Evolutionary conservation across 345 rosid species (phyloP).

Genomic region (Turnera subulata): DNA sequence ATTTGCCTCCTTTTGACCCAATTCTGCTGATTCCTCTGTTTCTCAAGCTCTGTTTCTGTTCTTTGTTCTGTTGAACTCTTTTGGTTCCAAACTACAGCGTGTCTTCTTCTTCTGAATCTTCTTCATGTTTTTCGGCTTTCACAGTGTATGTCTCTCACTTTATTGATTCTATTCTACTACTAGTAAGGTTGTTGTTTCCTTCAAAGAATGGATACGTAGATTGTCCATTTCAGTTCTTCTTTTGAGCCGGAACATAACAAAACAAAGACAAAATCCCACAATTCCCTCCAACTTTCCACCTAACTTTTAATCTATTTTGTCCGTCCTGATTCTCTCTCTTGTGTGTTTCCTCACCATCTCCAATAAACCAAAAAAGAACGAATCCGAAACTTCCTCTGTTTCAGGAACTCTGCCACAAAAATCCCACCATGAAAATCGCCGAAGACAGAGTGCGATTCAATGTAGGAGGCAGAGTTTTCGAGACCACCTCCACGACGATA

Average conservation of each 20-base stretch:
- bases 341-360: background rate
- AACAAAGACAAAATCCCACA: slow-evolving; percentile 3
- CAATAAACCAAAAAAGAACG: background rate
- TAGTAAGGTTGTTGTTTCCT: background rate
- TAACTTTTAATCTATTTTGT: background rate
- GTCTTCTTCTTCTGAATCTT: too few relatives aligned
- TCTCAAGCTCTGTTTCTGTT: slow-evolving; percentile 3
- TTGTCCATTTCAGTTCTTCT: too few relatives aligned
- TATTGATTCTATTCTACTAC: background rate
- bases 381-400: background rate
- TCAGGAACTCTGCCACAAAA: background rate
- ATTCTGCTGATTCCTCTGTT: slow-evolving; percentile 12
- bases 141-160: too few relatives aligned
- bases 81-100: background rate
- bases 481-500: slow-evolving; percentile 86
- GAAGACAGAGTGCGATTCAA: slow-evolving; percentile 75
- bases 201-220: too few relatives aligned
- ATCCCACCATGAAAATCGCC: slow-evolving; percentile 53
- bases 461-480: slow-evolving; percentile 87
- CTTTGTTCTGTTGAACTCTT: background rate
- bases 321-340: slow-evolving; percentile 6
- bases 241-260: too few relatives aligned
- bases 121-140: too few relatives aligned
- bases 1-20: background rate
- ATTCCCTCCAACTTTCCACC: slow-evolving; percentile 24